Evolutionary conservation across 768 basidiomycete species (phyloP).

Genomic region (Trametes sanguinea): DNA sequence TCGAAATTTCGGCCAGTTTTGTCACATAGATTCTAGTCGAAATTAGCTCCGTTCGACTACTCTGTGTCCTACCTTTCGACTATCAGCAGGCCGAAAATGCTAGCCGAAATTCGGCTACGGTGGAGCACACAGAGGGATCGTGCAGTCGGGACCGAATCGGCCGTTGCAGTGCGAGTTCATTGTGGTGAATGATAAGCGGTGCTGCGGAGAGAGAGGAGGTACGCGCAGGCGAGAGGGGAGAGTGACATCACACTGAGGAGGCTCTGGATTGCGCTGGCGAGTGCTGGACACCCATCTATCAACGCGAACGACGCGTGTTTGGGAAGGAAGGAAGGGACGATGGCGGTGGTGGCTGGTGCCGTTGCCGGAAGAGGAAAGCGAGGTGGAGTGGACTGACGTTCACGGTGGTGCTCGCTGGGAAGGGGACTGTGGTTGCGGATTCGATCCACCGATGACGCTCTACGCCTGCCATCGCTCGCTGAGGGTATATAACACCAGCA

Average conservation of each 20-base stretch:
- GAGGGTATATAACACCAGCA: conserved; percentile 9
- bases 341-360: neutral
- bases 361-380: neutral
- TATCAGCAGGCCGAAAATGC: too few relatives aligned
- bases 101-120: too few relatives aligned
- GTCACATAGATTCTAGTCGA: too few relatives aligned
- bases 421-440: neutral
- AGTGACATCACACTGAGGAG: conserved; percentile 6
- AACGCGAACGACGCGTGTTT: too few relatives aligned
- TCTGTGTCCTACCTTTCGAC: too few relatives aligned
- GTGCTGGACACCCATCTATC: neutral
- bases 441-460: conserved; percentile 14
- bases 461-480: neutral
- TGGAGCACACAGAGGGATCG: too few relatives aligned
- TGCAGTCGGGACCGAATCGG: neutral
- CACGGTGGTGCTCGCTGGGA: neutral
- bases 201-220: neutral
- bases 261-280: neutral
- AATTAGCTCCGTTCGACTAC: too few relatives aligned
- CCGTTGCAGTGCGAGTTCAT: neutral
- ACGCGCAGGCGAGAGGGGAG: neutral
- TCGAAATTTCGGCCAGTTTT: too few relatives aligned
- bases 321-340: neutral
- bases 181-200: neutral
- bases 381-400: conserved; percentile 11